Evolutionary conservation across 176 grass and related monocot genomes (phyloP).

Genomic region (Carex cristatella): DNA sequence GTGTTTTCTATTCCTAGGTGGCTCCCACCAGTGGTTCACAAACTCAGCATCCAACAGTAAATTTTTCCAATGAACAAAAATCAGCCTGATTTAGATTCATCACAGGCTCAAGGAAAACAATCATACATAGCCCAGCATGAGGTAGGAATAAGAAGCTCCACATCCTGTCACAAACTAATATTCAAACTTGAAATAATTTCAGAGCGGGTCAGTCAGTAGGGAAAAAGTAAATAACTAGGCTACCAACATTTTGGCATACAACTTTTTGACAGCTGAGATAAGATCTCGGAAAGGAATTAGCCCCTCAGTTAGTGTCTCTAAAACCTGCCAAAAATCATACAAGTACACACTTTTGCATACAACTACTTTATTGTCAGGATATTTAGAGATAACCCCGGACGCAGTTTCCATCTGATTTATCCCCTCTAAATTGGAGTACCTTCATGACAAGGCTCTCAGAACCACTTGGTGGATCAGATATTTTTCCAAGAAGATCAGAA

Average conservation of each 20-base stretch:
- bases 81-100: background rate
- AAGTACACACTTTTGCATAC: constrained; percentile 12
- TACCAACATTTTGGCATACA: constrained; percentile 54
- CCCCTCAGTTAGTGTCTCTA: constrained; percentile 75
- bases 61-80: background rate
- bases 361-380: no score
- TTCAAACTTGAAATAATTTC: constrained; percentile 1
- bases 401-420: background rate
- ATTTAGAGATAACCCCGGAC: background rate
- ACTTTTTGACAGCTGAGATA: constrained; percentile 70
- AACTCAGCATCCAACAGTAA: background rate
- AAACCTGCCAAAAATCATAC: constrained; percentile 44
- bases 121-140: background rate
- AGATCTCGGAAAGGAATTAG: constrained; percentile 66
- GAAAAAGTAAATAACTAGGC: background rate
- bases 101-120: background rate
- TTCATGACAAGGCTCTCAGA: constrained; percentile 61
- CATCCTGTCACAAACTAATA: constrained; percentile 55
- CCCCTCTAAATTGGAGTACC: constrained; percentile 28
- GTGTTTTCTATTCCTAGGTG: background rate
- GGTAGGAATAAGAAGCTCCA: constrained; percentile 60
- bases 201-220: background rate
- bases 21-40: background rate
- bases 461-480: constrained; percentile 76
- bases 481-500: constrained; percentile 57